phyloP scores from a whole-genome alignment of 2,329 filamentous ascomycete species.

The Verticillium klebahnii region DNA sequence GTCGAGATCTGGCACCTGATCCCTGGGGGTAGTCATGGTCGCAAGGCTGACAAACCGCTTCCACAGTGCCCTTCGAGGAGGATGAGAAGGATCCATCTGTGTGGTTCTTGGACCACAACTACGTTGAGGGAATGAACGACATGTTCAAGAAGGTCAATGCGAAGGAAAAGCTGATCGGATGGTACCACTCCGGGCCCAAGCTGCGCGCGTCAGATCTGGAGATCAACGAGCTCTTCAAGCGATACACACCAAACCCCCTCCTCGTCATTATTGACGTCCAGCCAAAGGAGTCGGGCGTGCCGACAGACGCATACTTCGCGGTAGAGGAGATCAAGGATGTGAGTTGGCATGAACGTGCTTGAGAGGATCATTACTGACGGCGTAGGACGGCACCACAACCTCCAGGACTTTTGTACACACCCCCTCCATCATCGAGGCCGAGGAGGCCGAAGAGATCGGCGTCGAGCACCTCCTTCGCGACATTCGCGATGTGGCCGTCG shows the following conservation, averaged over 20 bases:
- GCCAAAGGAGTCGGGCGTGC: conserved; percentile 94
- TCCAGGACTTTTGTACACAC: conserved; percentile 98
- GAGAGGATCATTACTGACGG: conserved; percentile 4
- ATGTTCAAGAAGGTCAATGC: conserved; percentile 99
- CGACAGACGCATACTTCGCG: conserved; percentile 97
- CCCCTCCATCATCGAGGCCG: conserved; percentile 95
- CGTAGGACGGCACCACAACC: conserved; percentile 91
- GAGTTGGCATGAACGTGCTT: conserved; percentile 29
- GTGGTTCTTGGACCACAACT: conserved; percentile 99
- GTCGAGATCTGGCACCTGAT: conserved; percentile 10
- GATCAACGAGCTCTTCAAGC: conserved; percentile 99
- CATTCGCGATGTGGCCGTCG: conserved; percentile 95
- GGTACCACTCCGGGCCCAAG: conserved; percentile 99
- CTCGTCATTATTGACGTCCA: conserved; percentile 98
- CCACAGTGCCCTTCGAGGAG: conserved; percentile 90
- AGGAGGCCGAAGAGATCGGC: conserved; percentile 98
- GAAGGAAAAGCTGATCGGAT: conserved; percentile 96
- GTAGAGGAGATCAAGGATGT: conserved; percentile 99
- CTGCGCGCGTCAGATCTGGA: conserved; percentile 93
- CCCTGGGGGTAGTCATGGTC: conserved; percentile 6
- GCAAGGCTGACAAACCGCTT: conserved; percentile 10
- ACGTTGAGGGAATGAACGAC: conserved; percentile 98
- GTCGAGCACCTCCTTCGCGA: conserved; percentile 97
- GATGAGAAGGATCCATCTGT: conserved; percentile 98
- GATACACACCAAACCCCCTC: conserved; percentile 94